Base-by-base conservation (phyloP, 2,329 filamentous ascomycete species). In the Knufia fluminis region DNA sequence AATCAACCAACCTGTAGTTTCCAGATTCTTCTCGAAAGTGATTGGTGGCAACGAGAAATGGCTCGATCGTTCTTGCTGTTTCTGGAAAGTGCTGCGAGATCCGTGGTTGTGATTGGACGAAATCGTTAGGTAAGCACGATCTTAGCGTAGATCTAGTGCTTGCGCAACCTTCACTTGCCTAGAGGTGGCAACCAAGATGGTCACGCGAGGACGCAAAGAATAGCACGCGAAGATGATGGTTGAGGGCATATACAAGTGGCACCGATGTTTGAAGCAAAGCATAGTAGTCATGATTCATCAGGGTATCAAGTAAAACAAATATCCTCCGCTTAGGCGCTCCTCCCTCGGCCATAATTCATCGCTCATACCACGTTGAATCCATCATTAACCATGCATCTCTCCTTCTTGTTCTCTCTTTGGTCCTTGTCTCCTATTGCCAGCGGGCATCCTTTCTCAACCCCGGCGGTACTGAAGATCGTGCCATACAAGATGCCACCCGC, bases 401-500 rank as follows among this genome's bases (percentile, higher is more conserved):
- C 20, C 22, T n/a, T 28, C 20, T 4, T 26, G 12, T n/a, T 44
- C 41, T 8, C n/a, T n/a, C n/a, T 26, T 44, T 26, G 10, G 9
- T 19, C 23, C 16, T 31, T 45, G 10, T 20, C 42, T 45, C 28
- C 6, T 16, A 32, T 45, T 19, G 10, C 16, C 26, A 12, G 7
- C 16, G n/a, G 10, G 20, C 17, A 38, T 20, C n/a, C 23, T 20
- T 9, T 28, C 20, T 48, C 45, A 31, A 48, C 22, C 2, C 45
- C 45, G 16, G 45, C 33, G 9, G 45, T 48, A 7, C 33, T 39
- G 9, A 48, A 22, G 22, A 48, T 20, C 14, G 6, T 40, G 8
- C 23, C 26, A 28, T 48, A 48, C n/a, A 39, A 33, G 10, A 48
- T 48, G 3, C 45, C 45, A 17, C 45, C 45, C 8, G 33, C 45